These are phyloP conservation scores for Xylaria grammica DNA, from an alignment of 495 filamentous ascomycete species.

Conservation along the genomic window DNA sequence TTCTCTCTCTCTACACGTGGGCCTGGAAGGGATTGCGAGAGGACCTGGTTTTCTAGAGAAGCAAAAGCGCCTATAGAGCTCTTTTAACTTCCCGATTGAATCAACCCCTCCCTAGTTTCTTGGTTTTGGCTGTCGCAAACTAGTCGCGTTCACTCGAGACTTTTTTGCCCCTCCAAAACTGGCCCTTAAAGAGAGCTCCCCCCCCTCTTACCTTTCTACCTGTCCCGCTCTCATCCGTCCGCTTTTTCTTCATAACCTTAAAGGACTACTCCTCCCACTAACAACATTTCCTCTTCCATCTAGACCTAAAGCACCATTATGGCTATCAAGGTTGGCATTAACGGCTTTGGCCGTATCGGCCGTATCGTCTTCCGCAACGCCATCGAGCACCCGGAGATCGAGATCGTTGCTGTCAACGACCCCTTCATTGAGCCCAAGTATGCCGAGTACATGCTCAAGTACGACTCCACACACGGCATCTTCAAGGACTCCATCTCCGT, in stretches of 20 bases:
- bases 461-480: slow-evolving; percentile 93
- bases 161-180: slow-evolving; percentile 2
- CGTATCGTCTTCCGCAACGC: slow-evolving; percentile 84
- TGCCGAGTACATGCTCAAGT: slow-evolving; percentile 99
- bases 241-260: background rate
- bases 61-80: too few relatives aligned
- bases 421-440: slow-evolving; percentile 99
- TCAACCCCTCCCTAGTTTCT: slow-evolving; percentile 12
- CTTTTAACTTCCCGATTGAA: background rate
- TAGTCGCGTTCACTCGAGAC: background rate
- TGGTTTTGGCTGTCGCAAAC: slow-evolving; percentile 4
- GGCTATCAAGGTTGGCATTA: slow-evolving; percentile 85
- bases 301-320: slow-evolving; percentile 43
- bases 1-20: slow-evolving; percentile 2
- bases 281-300: slow-evolving; percentile 21
- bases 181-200: background rate
- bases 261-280: background rate
- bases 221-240: background rate
- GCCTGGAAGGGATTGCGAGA: too few relatives aligned
- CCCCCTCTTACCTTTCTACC: background rate
- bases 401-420: slow-evolving; percentile 97
- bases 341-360: slow-evolving; percentile 99
- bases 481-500: slow-evolving; percentile 91
- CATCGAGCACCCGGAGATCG: slow-evolving; percentile 80
- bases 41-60: too few relatives aligned